Base-by-base conservation (phyloP, 345 rosid genomes). In the Acer negundo region DNA sequence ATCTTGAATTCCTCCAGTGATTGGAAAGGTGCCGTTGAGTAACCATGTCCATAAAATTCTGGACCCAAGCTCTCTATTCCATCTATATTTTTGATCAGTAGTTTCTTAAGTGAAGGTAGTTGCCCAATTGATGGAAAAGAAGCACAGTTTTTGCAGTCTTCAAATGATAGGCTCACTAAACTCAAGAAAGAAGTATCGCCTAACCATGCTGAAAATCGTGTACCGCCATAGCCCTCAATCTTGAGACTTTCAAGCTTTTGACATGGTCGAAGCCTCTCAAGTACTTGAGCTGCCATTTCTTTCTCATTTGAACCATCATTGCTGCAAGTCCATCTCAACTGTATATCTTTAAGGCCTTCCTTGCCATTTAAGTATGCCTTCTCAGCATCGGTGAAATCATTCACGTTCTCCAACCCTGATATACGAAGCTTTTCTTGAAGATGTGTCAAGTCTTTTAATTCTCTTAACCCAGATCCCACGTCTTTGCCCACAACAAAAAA, bases 181-280 rank as follows among this genome's bases (percentile, higher is more conserved):
- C 75, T 16, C 6, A 44, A 53, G 73, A 80, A 79, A 49, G 80
- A 84, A 59, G 67, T 28, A 74, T 75, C 79, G 22, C 85, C 83
- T 26, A 88, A 16, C 91, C 88, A 86, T 3, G 23, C 23, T 22
- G 87, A 87, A 63, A 84, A 81, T 46, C n/a, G 59, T 56, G 38
- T 71, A 49, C 90, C 88, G 49, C 82, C 72, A 68, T 85, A 87
- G 42, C 76, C 74, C 24, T 55, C 59, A 24, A 87, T 84, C 35
- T 56, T 17, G 23, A 89, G 70, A 51, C 49, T 82, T 61, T 51
- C 74, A 84, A 89, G 78, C 69, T 81, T 56, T 53, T 67, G 69
- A 67, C 78, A 76, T 28, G 90, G 92, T 63, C 75, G 86, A 19
- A 89, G 80, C 84, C 31, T 77, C 72, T 79, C 80, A 24, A 88